Evolutionary conservation across 352 stramenopile species (phyloP).

Genomic region (Elongisporangium prolatum): DNA sequence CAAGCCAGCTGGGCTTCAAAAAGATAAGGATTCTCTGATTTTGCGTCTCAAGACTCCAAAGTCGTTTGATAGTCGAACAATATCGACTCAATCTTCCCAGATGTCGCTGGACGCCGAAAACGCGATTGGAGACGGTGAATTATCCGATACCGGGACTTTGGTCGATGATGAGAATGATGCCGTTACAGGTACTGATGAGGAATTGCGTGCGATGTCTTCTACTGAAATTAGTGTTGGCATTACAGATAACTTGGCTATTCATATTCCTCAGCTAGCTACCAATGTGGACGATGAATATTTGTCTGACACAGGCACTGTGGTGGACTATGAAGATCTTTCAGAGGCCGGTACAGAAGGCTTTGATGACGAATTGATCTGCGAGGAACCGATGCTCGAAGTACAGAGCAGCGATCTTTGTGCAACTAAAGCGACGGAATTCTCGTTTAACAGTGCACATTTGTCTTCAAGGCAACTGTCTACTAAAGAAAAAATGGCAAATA

Average conservation of each 20-base stretch:
- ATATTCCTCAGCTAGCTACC: constrained; percentile 21
- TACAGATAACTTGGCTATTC: constrained; percentile 21
- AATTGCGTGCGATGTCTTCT: background rate
- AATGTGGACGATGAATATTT: constrained; percentile 17
- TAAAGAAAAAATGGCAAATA: constrained; percentile 1
- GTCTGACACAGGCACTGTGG: constrained; percentile 26
- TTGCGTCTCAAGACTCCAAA: constrained; percentile 11
- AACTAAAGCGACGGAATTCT: background rate
- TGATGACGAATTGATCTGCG: background rate
- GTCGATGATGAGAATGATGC: background rate
- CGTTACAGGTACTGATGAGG: background rate
- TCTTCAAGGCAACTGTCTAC: background rate
- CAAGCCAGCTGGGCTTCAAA: background rate
- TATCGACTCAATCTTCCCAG: background rate
- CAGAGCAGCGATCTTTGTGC: background rate
- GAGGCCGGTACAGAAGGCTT: constrained; percentile 9
- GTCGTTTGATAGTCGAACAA: background rate
- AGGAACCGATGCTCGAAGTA: background rate
- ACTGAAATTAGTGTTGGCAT: constrained; percentile 4
- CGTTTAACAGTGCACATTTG: background rate
- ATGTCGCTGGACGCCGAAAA: background rate
- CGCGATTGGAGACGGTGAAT: background rate
- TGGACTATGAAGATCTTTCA: constrained; percentile 23
- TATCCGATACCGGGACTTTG: background rate
- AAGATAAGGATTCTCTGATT: constrained; percentile 5